These are phyloP conservation scores for Raphanus raphanistrum DNA, from an alignment of 345 rosid species.

Conservation along the genomic window DNA sequence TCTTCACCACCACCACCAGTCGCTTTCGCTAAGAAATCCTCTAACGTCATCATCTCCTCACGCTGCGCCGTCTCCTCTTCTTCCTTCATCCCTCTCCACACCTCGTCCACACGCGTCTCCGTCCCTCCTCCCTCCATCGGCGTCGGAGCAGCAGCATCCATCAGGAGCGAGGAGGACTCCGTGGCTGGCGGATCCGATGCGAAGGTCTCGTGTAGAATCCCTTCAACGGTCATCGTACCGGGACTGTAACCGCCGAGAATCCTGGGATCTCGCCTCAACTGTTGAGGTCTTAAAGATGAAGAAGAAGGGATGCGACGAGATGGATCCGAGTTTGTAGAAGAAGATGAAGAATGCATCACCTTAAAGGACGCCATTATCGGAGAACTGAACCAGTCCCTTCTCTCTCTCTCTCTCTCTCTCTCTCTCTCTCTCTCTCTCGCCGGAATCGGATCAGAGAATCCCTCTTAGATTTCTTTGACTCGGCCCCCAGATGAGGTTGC, in stretches of 20 bases:
- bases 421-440: constrained; percentile 16
- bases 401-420: background rate
- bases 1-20: constrained; percentile 44
- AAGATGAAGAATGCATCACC: constrained; percentile 65
- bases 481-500: background rate
- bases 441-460: constrained; percentile 38
- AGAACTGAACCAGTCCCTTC: background rate
- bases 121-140: background rate
- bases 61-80: constrained; percentile 42
- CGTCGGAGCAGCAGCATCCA: constrained; percentile 14
- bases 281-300: constrained; percentile 39
- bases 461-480: constrained; percentile 17
- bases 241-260: constrained; percentile 15
- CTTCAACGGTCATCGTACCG: constrained; percentile 16
- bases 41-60: constrained; percentile 80
- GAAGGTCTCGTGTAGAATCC: constrained; percentile 25
- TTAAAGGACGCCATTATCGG: constrained; percentile 63
- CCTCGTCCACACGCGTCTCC: constrained; percentile 53
- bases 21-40: constrained; percentile 80
- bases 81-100: constrained; percentile 86
- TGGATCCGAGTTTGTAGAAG: constrained; percentile 63
- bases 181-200: constrained; percentile 38
- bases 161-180: constrained; percentile 30
- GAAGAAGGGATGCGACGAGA: constrained; percentile 44
- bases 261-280: constrained; percentile 23